Evolutionary conservation across 306 rosid genomes (phyloP), one percentile per base, ranked within the genome.

Genomic region (Cucurbita pepo): DNA sequence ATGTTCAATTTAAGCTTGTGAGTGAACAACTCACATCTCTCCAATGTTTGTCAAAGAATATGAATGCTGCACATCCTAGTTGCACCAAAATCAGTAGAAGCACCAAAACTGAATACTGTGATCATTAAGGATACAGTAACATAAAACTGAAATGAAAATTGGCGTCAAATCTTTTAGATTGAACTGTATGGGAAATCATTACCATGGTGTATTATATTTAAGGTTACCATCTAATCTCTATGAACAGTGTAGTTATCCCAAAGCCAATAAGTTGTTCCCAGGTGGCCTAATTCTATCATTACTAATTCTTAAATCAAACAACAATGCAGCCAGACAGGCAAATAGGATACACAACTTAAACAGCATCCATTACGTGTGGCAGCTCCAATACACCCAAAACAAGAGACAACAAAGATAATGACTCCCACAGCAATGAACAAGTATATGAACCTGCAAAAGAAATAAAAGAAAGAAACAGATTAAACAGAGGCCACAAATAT

Each of bases 1-100:
- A 47, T 18, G 51, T 38, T 37, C n/a, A 40, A 8, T 7, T 75
- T 50, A 37, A 81, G 79, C 79, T 84, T 56, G 77, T 72, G 66
- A 62, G 59, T n/a, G 8, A 77, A 11, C 67, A 82, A 82, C 96
- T 84, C 81, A 90, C 98, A 34, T 79, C 79, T 82, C 88, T 78
- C 96, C 98, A 90, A 82, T 84, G 81, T 85, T 88, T 92, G 81
- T 92, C 96, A 79, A 92, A 92, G 83, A 82, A 90, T 62, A 92
- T 81, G 79, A 90, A 92, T 70, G 91, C 96, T 15, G 90, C 98
- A 79, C 86, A 87, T 75, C 86, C 98, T 81, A 90, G 78, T 83
- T 92, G 96, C 69, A 75, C 82, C 86, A 90, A 75, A 81, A 92
- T 90, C 84, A 92, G 78, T 40, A 90, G 79, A 76, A 86, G 78